These are phyloP conservation scores for Melastoma malabathricum DNA, from an alignment of 345 rosid genomes.

Conservation along the genomic window DNA sequence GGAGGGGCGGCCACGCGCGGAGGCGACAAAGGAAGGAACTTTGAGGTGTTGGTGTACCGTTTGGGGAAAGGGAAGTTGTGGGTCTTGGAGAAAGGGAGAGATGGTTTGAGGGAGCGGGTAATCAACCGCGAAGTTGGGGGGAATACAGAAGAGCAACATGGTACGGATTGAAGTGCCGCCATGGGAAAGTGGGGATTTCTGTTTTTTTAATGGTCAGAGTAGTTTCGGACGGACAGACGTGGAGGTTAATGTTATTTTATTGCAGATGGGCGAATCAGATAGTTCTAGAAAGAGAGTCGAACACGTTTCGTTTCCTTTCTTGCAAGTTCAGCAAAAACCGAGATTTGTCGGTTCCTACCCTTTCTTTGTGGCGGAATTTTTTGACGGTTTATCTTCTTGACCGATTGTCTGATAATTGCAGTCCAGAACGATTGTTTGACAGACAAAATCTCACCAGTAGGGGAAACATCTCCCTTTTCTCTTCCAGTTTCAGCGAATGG, in stretches of 20 bases:
- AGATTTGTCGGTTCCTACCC: too few relatives aligned
- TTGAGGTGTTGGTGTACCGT: neutral
- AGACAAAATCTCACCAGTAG: too few relatives aligned
- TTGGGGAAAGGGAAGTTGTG: conserved; percentile 4
- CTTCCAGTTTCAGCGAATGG: too few relatives aligned
- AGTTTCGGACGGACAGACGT: neutral
- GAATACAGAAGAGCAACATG: conserved; percentile 8
- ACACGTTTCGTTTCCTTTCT: neutral
- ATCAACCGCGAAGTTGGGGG: conserved; percentile 5
- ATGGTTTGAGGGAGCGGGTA: conserved; percentile 1
- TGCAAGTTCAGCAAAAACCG: too few relatives aligned
- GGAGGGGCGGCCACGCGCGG: conserved; percentile 54
- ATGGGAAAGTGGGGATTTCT: conserved; percentile 2
- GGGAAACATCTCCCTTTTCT: too few relatives aligned
- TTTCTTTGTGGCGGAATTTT: too few relatives aligned
- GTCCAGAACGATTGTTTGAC: too few relatives aligned
- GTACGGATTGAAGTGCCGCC: conserved; percentile 8
- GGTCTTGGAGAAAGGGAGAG: conserved; percentile 9
- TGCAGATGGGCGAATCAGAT: neutral
- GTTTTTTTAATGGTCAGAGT: too few relatives aligned
- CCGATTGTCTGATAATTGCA: too few relatives aligned
- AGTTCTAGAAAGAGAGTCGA: neutral
- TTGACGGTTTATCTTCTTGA: too few relatives aligned
- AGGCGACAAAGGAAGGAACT: conserved; percentile 9
- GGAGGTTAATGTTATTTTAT: too few relatives aligned